Conservation (phyloP, 2,329 filamentous ascomycete species). For the Alternaria sp. region DNA sequence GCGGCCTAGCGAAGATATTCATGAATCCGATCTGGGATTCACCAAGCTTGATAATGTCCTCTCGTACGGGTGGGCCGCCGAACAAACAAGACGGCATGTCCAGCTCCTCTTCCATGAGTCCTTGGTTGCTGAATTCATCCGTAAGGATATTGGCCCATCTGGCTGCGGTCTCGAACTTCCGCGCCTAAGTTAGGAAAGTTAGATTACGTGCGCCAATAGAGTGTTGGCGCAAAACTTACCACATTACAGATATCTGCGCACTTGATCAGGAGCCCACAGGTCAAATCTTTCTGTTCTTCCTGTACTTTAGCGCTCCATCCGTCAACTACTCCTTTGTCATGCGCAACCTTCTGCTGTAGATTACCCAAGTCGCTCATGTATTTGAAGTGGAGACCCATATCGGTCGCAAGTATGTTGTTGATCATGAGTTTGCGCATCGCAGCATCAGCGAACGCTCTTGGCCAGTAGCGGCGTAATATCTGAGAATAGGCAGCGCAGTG, state of each 20-base stretch:
- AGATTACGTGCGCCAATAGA: not conserved
- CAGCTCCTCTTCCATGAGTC: slow-evolving; percentile 87
- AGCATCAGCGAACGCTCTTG: slow-evolving; percentile 77
- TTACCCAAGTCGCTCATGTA: slow-evolving; percentile 92
- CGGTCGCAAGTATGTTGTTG: slow-evolving; percentile 94
- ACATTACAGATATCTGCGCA: slow-evolving; percentile 99
- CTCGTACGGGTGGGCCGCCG: slow-evolving; percentile 77
- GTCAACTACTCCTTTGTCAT: slow-evolving; percentile 69
- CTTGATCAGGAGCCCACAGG: slow-evolving; percentile 95
- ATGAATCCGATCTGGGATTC: slow-evolving; percentile 95
- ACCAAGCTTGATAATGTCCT: slow-evolving; percentile 82
- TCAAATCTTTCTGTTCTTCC: slow-evolving; percentile 79
- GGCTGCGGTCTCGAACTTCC: slow-evolving; percentile 81
- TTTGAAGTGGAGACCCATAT: slow-evolving; percentile 96
- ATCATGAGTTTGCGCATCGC: slow-evolving; percentile 92
- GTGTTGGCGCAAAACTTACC: slow-evolving; percentile 65
- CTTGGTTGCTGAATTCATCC: slow-evolving; percentile 93
- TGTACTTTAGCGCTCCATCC: slow-evolving; percentile 80
- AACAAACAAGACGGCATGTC: slow-evolving; percentile 89
- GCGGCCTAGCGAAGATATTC: slow-evolving; percentile 91
- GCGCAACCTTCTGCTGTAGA: slow-evolving; percentile 78
- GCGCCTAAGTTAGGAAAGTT: slow-evolving; percentile 66
- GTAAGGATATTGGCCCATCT: slow-evolving; percentile 95
- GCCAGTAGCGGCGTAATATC: slow-evolving; percentile 93
- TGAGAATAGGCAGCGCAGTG: slow-evolving; percentile 98